phyloP scores from a whole-genome alignment of 2,329 filamentous ascomycete genomes.

The Trichoderma hamatum region DNA sequence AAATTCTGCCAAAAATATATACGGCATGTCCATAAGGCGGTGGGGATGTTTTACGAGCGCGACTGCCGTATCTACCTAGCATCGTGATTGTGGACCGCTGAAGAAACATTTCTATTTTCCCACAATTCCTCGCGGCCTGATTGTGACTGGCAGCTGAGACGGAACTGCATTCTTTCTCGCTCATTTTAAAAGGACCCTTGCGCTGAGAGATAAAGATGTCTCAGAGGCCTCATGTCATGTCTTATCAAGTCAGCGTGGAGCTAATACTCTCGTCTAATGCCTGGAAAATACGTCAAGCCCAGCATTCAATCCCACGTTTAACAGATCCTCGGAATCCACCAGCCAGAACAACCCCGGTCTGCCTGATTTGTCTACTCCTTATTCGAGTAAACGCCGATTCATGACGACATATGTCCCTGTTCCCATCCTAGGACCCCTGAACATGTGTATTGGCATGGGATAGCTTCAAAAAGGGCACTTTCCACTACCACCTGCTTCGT shows the following conservation, averaged over 20 bases:
- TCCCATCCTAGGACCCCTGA: background rate
- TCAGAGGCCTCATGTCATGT: conserved; percentile 10
- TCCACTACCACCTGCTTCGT: background rate
- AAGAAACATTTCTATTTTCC: background rate
- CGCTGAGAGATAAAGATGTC: background rate
- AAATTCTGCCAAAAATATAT: background rate
- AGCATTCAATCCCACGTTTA: background rate
- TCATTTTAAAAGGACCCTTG: background rate
- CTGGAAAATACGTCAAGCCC: background rate
- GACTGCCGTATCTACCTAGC: conserved; percentile 16
- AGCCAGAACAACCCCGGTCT: background rate
- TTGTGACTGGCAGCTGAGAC: conserved; percentile 12
- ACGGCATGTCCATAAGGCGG: background rate
- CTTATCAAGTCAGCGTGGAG: conserved; percentile 5
- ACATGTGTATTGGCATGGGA: background rate
- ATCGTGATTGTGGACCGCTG: conserved; percentile 3
- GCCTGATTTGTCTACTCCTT: background rate
- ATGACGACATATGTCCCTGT: conserved; percentile 21
- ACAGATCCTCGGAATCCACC: background rate
- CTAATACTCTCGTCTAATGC: background rate
- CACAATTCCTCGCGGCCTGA: background rate
- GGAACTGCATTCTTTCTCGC: background rate
- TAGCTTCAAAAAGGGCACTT: conserved; percentile 15
- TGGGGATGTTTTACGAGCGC: background rate
- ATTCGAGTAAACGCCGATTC: conserved; percentile 3